Evolutionary conservation across 2,329 filamentous ascomycete genomes (phyloP), one percentile per base, ranked within the genome.

Genomic region (Stemphylium lycopersici): DNA sequence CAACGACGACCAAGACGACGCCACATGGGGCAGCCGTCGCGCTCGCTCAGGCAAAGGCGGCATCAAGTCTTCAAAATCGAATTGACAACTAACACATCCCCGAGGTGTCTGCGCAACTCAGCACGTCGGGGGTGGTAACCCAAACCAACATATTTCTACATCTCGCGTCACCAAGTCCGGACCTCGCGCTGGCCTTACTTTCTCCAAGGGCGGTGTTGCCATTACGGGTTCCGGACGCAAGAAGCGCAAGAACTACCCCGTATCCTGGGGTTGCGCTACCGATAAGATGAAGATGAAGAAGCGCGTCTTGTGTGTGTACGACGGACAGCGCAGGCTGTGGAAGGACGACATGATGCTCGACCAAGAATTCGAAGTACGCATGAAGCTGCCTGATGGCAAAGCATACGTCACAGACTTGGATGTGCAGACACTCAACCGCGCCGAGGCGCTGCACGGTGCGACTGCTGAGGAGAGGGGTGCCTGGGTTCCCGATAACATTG

Each of bases 301-400:
- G 85, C 90, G 95, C 24, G 91, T 97, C 50, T 83, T 98, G 68
- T 91, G 91, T 61, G 90, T 96, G 16, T 99, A 96, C 69, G 92
- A 98, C 70, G 95, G 95, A 0, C 84, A 84, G 13, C 87, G 93
- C 48, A 87, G 93, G 37, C 83, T 99, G 44, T 95, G 90, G 84
- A 98, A 98, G 80, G 95, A 99, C 72, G 95, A 99, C 78, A 95
- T 98, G 91, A 96, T 97, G 92, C 87, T 99, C 44, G 91, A 93
- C 65, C 92, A 90, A 13, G 92, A 96, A 67, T 93, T 95, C 69
- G 95, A 99, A 78, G 91, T 98, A 33, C 91, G 93, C 70, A 83
- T 96, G 75, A 87, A 87, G 75, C 83, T 97, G 56, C 69, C 70
- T 1, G 72, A 72, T 15, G 84, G 84, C 20, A 89, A 91, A 70